A percentile compares a stretch with the other conserved stretches of the same genome.
These are phyloP conservation scores for Peziza echinospora DNA, from an alignment of 495 filamentous ascomycete genomes.

Conservation along the genomic window DNA sequence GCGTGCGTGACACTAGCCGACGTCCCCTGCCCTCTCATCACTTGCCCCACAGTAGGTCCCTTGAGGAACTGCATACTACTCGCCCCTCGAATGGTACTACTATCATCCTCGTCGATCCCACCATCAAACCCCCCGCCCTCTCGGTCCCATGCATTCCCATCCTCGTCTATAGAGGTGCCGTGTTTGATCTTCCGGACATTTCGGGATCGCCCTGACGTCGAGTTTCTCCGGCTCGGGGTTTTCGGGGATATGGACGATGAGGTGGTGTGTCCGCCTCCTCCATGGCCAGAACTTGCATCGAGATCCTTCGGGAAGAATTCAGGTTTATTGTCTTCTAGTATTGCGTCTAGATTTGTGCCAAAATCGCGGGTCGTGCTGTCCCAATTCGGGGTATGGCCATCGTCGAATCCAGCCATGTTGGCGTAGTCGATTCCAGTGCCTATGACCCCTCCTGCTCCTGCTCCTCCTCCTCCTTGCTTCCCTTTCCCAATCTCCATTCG, in stretches of 20 bases:
- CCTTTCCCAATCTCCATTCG: not conserved
- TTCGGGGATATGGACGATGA: not conserved
- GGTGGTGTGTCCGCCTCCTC: not conserved
- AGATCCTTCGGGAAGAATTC: not conserved
- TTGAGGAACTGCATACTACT: not conserved
- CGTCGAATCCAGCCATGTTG: not conserved
- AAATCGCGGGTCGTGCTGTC: not conserved
- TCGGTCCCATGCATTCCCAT: not conserved
- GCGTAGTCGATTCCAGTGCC: not conserved
- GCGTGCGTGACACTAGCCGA: not conserved
- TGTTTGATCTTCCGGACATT: not conserved
- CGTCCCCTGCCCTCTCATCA: not conserved
- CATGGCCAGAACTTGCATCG: not conserved
- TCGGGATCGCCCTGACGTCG: not conserved
- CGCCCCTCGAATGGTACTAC: not conserved
- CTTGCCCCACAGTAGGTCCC: not conserved
- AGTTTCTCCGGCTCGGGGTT: not conserved
- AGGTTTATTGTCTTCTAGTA: not conserved
- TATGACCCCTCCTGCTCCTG: not conserved
- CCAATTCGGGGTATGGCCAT: not conserved
- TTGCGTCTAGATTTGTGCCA: not conserved
- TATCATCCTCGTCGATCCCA: not conserved
- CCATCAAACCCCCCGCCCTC: not conserved
- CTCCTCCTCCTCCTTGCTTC: no score
- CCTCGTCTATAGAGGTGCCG: not conserved